Evolutionary conservation across 2,329 filamentous ascomycete genomes (phyloP).

Genomic region (Stagonosporopsis tanaceti): DNA sequence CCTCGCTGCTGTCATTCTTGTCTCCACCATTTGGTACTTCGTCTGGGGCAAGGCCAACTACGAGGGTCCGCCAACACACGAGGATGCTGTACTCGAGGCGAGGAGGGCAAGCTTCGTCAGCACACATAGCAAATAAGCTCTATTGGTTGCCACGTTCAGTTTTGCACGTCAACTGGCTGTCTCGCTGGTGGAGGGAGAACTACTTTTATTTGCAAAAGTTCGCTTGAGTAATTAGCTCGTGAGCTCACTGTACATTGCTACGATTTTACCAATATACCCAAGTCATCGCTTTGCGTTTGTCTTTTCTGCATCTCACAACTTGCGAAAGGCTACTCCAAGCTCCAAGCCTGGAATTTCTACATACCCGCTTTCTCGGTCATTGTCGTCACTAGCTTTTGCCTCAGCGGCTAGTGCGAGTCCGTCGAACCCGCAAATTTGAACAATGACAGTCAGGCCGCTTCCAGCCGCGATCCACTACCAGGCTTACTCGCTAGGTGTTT

Average conservation of each 20-base stretch:
- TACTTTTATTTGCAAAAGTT: background rate
- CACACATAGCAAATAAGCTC: conserved; percentile 26
- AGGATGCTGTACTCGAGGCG: conserved; percentile 43
- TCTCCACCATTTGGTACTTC: conserved; percentile 73
- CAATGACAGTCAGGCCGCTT: background rate
- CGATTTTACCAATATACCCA: conserved; percentile 16
- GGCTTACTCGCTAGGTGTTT: background rate
- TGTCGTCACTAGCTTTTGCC: conserved; percentile 8
- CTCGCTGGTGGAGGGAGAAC: background rate
- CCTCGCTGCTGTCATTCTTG: conserved; percentile 70
- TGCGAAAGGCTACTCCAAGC: background rate
- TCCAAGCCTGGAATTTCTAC: background rate
- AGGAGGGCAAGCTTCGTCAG: conserved; percentile 43
- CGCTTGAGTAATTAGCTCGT: conserved; percentile 12
- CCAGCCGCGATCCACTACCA: background rate
- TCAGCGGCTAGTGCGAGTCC: background rate
- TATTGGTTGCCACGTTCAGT: background rate
- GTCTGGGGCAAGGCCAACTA: conserved; percentile 76
- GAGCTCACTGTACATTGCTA: conserved; percentile 7
- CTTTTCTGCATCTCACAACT: background rate
- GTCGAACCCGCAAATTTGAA: background rate
- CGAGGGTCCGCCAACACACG: conserved; percentile 62
- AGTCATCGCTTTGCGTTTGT: background rate
- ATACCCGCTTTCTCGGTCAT: background rate
- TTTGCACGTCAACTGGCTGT: conserved; percentile 4